Percentiles rank a stretch among this genome's conserved stretches.
These are phyloP conservation scores for Hortiboletus campestris DNA, from an alignment of 768 basidiomycete genomes.

Conservation along the genomic window DNA sequence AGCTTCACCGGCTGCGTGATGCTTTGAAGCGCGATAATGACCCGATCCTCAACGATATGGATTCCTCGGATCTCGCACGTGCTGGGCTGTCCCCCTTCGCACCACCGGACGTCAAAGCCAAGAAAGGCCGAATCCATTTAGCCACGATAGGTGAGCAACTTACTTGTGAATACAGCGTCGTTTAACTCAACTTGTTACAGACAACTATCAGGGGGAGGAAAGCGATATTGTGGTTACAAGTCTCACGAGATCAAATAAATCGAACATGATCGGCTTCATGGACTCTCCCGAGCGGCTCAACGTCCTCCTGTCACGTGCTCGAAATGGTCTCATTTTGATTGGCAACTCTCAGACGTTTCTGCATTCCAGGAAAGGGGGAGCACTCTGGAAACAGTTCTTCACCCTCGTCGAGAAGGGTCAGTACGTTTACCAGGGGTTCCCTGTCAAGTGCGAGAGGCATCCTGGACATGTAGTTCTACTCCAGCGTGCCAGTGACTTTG, in stretches of 20 bases:
- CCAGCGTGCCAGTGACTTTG: conserved; percentile 46
- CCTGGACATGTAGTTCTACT: conserved; percentile 41
- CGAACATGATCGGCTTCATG: conserved; percentile 68
- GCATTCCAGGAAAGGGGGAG: conserved; percentile 12
- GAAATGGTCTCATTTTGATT: conserved; percentile 63
- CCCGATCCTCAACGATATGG: too few relatives aligned
- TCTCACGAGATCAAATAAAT: conserved; percentile 57
- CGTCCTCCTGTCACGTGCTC: conserved; percentile 66
- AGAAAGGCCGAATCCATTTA: conserved; percentile 42
- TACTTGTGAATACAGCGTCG: not conserved
- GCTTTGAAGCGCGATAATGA: too few relatives aligned
- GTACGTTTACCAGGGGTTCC: conserved; percentile 38
- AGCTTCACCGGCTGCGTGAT: too few relatives aligned
- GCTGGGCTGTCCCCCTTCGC: conserved; percentile 8
- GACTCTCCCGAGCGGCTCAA: conserved; percentile 64
- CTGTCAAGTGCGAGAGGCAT: conserved; percentile 55
- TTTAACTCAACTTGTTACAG: conserved; percentile 31
- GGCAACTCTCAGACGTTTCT: conserved; percentile 63
- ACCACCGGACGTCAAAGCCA: conserved; percentile 39
- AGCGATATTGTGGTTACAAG: conserved; percentile 63
- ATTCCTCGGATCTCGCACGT: too few relatives aligned
- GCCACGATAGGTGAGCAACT: conserved; percentile 59
- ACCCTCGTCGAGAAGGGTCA: conserved; percentile 7
- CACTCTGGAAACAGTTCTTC: conserved; percentile 16
- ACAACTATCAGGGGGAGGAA: conserved; percentile 78